Evolutionary conservation across 2,329 filamentous ascomycete species (phyloP).

Genomic region (Drechslerella coelobrocha): DNA sequence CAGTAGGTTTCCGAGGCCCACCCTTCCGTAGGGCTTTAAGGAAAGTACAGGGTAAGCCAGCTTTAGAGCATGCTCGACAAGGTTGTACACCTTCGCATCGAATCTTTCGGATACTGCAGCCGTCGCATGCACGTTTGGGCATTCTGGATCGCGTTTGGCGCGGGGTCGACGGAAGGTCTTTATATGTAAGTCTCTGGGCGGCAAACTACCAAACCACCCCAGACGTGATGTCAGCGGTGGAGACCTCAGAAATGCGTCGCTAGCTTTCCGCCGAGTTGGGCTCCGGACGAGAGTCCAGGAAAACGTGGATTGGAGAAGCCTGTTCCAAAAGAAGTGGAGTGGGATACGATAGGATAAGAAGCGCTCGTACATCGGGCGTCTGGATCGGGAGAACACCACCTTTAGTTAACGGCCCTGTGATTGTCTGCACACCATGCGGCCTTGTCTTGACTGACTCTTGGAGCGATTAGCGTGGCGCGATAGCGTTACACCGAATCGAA

Average conservation of each 20-base stretch:
- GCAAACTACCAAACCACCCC: neutral
- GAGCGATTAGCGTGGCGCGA: neutral
- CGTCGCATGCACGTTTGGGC: slow-evolving; percentile 62
- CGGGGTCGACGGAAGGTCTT: slow-evolving; percentile 6
- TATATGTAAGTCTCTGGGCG: neutral
- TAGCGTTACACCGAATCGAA: neutral
- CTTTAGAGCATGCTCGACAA: slow-evolving; percentile 61
- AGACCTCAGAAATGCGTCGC: slow-evolving; percentile 10
- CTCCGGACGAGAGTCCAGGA: neutral
- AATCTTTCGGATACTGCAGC: slow-evolving; percentile 65
- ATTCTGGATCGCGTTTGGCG: slow-evolving; percentile 50
- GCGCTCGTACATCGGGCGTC: too few species aligned
- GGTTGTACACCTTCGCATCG: slow-evolving; percentile 62
- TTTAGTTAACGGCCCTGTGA: too few species aligned
- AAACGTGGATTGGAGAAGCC: neutral
- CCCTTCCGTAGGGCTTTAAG: slow-evolving; percentile 60
- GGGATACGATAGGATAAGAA: too few species aligned
- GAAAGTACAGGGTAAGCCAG: slow-evolving; percentile 64
- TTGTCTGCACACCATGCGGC: too few species aligned
- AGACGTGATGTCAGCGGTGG: slow-evolving; percentile 41
- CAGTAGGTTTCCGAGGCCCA: slow-evolving; percentile 61
- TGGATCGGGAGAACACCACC: too few species aligned
- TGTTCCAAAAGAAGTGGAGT: neutral
- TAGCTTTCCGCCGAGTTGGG: slow-evolving; percentile 23
- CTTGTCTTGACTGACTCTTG: too few species aligned